Percentiles rank a stretch among this genome's conserved stretches.
phyloP scores from a whole-genome alignment of 352 stramenopile species.

The Phytophthora macrochlamydospora region DNA sequence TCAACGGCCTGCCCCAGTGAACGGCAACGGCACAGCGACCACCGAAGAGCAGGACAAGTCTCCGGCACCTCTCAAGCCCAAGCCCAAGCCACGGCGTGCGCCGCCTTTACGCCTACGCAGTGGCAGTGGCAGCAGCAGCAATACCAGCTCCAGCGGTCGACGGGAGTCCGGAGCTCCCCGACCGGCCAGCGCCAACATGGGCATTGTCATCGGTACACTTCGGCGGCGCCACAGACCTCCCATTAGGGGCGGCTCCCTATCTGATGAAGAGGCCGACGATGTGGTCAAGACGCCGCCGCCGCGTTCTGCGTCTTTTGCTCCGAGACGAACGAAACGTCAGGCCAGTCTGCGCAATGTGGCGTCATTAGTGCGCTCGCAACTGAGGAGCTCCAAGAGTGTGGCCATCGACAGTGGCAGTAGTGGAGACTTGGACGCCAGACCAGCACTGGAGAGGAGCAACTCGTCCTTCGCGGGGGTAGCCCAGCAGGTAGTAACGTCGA shows the following conservation, averaged over 20 bases:
- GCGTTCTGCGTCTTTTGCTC: slow-evolving; percentile 6
- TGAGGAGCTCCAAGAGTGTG: slow-evolving; percentile 47
- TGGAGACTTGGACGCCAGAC: slow-evolving; percentile 6
- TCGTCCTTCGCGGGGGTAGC: slow-evolving; percentile 77
- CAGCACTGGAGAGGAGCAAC: slow-evolving; percentile 32
- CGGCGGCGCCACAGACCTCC: slow-evolving; percentile 40
- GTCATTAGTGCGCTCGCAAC: slow-evolving; percentile 61
- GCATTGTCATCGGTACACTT: slow-evolving; percentile 45
- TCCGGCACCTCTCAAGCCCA: slow-evolving; percentile 20
- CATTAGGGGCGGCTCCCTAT: slow-evolving; percentile 33
- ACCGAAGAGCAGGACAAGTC: slow-evolving; percentile 2
- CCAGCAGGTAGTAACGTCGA: slow-evolving; percentile 72
- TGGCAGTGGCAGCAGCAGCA: slow-evolving; percentile 56
- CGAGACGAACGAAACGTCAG: slow-evolving; percentile 44
- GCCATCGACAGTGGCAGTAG: slow-evolving; percentile 4
- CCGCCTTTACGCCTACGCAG: slow-evolving; percentile 57
- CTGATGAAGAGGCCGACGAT: slow-evolving; percentile 36
- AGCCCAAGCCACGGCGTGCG: slow-evolving; percentile 16
- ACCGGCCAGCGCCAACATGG: slow-evolving; percentile 38
- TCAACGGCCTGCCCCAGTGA: slow-evolving; percentile 8
- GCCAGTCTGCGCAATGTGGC: slow-evolving; percentile 70
- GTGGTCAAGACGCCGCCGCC: slow-evolving; percentile 16
- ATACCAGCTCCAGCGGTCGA: slow-evolving; percentile 22
- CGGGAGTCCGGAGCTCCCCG: slow-evolving; percentile 27
- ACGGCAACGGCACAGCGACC: slow-evolving; percentile 3